Percentiles rank a stretch among this genome's conserved stretches.
Conservation (phyloP, 1,284 basidiomycete species). For the Ustilago sp. region DNA sequence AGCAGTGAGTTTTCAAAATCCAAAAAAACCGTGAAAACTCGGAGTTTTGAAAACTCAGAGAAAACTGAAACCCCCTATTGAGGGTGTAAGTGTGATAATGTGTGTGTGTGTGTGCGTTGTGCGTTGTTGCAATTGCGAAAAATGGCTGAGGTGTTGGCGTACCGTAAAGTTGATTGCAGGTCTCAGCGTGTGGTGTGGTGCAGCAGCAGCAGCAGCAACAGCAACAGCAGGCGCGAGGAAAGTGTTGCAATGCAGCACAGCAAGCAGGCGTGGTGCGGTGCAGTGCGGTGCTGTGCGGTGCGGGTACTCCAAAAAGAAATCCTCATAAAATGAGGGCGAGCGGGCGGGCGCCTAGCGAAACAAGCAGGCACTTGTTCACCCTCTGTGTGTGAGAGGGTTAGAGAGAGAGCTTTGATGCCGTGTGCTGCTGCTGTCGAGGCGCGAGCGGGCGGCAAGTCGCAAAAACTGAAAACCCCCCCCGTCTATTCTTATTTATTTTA, state of each 20-base stretch:
- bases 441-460: background rate
- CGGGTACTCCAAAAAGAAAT: background rate
- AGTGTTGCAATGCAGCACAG: background rate
- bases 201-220: constrained; percentile 1
- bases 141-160: background rate
- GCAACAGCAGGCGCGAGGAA: background rate
- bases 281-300: background rate
- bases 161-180: constrained; percentile 3
- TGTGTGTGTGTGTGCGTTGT: background rate
- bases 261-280: no score
- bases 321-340: background rate
- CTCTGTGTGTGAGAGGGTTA: background rate
- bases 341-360: background rate
- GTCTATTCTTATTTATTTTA: background rate
- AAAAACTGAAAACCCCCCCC: background rate
- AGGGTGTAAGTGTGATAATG: background rate
- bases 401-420: background rate
- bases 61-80: no score
- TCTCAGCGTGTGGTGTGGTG: background rate
- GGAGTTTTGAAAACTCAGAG: no score
- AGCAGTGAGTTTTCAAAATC: no score
- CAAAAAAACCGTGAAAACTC: no score
- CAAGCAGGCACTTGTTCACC: background rate
- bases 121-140: background rate
- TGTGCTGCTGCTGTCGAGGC: background rate